A percentile compares a stretch with the other conserved stretches of the same genome.
phyloP scores from a whole-genome alignment of 2,329 filamentous ascomycete genomes.

The Trichoderma polysporum region DNA sequence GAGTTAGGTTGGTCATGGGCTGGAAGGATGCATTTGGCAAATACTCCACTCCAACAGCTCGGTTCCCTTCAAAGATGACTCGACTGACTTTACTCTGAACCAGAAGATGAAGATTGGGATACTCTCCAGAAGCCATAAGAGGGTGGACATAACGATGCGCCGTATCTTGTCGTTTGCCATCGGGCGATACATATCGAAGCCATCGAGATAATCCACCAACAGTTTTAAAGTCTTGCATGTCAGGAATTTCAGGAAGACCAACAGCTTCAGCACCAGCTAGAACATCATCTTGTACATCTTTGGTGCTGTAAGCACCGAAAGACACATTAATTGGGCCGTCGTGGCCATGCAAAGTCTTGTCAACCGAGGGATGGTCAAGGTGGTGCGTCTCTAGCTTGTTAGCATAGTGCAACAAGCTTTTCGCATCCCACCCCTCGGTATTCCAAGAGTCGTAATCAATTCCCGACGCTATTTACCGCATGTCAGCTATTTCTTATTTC shows the following conservation, averaged over 20 bases:
- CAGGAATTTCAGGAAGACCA: constrained; percentile 45
- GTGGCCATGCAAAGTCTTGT: constrained; percentile 49
- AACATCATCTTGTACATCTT: constrained; percentile 46
- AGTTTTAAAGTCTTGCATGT: constrained; percentile 52
- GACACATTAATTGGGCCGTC: constrained; percentile 57
- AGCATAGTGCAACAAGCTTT: constrained; percentile 35
- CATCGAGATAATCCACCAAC: constrained; percentile 34
- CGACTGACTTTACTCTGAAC: constrained; percentile 55
- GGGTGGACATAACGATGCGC: constrained; percentile 49
- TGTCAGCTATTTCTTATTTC: not conserved
- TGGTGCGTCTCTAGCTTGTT: constrained; percentile 57
- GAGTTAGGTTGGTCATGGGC: constrained; percentile 14
- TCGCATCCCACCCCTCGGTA: constrained; percentile 34
- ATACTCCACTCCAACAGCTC: constrained; percentile 60
- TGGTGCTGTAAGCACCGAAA: constrained; percentile 46
- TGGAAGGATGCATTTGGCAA: constrained; percentile 41
- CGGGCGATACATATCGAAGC: constrained; percentile 42
- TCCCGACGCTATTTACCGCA: constrained; percentile 26
- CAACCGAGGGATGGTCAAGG: constrained; percentile 31
- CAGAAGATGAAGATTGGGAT: constrained; percentile 60
- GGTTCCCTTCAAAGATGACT: constrained; percentile 51
- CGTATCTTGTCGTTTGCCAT: constrained; percentile 58
- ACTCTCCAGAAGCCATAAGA: constrained; percentile 35
- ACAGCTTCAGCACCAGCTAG: constrained; percentile 49
- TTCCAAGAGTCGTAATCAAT: constrained; percentile 38